These are phyloP conservation scores for Mycena maculata DNA, from an alignment of 768 basidiomycete species.

Conservation along the genomic window DNA sequence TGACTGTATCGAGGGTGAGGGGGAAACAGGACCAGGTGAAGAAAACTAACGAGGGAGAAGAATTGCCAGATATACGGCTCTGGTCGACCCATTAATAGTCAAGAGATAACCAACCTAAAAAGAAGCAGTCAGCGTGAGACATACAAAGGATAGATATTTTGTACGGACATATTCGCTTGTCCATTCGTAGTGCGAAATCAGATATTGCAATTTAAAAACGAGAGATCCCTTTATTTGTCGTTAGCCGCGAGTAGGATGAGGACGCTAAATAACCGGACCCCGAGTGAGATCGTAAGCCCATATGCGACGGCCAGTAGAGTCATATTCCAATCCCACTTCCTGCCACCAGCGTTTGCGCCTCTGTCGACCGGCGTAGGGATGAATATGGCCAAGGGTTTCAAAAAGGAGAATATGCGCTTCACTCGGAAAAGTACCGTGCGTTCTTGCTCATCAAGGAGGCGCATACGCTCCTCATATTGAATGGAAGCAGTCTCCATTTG, in stretches of 20 bases:
- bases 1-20: conserved; percentile 42
- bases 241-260: neutral
- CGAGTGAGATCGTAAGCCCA: conserved; percentile 50
- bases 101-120: conserved; percentile 63
- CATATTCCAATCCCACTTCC: conserved; percentile 62
- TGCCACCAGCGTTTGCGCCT: conserved; percentile 31
- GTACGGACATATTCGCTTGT: conserved; percentile 54
- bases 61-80: conserved; percentile 55
- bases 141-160: neutral
- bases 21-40: neutral
- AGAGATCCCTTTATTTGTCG: conserved; percentile 50
- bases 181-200: conserved; percentile 57
- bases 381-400: conserved; percentile 68
- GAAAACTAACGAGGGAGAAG: conserved; percentile 58
- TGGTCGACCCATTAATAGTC: conserved; percentile 49
- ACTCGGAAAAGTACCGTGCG: conserved; percentile 47
- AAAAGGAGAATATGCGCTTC: conserved; percentile 57
- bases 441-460: conserved; percentile 26
- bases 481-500: conserved; percentile 48
- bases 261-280: conserved; percentile 36
- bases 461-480: conserved; percentile 36
- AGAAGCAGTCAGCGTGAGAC: conserved; percentile 1
- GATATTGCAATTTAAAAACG: conserved; percentile 60
- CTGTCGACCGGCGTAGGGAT: conserved; percentile 43
- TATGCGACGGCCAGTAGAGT: conserved; percentile 54